Evolutionary conservation across 176 grass and related monocot genomes (phyloP), one percentile per base, ranked within the genome.

Genomic region (Oryza coarctata): DNA sequence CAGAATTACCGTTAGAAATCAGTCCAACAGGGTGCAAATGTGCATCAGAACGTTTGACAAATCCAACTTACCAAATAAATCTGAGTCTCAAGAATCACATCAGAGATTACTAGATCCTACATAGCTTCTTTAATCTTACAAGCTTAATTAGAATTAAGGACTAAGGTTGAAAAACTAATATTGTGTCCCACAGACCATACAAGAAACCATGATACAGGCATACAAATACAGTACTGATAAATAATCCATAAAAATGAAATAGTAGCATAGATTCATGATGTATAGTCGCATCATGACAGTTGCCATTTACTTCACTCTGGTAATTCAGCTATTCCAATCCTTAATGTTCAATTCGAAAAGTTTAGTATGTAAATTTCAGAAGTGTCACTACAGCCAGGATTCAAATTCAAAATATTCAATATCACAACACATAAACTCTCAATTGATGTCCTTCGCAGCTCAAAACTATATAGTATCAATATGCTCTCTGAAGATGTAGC

Each of bases 111-210:
- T 34, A 1, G 26, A 8, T 5, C 29, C 1, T 41, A 38, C 44
- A 73, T 52, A 41, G 36, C 63, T 4, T 31, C 62, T 70, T 44
- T 26, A 75, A 32, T 76, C 6, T 78, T 18, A 65, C 41, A 83
- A 68, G 4, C 22, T 45, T 78, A 87, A 57, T 34, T 76, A 38
- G 22, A 32, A 57, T 84, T 52, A 58, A 9, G 18, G 25, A 63
- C 12, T 77, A 80, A 11, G 27, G 23, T 55, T 79, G 23, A 30
- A 0, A 28, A 2, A 40, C 45, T 71, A 23, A 44, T 57, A 70
- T 12, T 44, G 17, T 4, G 14, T 17, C 15, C 45, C 4, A 6
- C 15, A 11, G 15, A 49, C 45, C 15, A 6, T 49, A 49, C 5
- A 49, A 49, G 44, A 17, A 49, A 49, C 3, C 45, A 49, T 18